phyloP scores from a whole-genome alignment of 345 rosid genomes.

The Reutealis trisperma region DNA sequence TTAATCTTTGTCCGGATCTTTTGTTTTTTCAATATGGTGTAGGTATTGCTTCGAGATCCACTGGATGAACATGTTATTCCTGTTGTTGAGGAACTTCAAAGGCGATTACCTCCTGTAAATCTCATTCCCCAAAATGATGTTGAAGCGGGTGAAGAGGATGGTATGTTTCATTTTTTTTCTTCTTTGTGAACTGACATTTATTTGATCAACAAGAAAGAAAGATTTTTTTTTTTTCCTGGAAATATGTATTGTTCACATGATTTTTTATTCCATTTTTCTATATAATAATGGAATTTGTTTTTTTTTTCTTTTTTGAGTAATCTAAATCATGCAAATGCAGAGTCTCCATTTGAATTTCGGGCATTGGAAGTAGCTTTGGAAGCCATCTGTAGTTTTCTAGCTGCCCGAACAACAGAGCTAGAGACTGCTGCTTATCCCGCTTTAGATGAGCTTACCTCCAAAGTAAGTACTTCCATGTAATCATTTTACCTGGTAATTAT shows the following conservation, averaged over 20 bases:
- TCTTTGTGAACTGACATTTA: neutral
- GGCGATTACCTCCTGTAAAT: conserved; percentile 58
- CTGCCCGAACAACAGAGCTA: conserved; percentile 82
- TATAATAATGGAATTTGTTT: neutral
- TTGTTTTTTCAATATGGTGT: neutral
- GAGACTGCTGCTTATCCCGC: conserved; percentile 97
- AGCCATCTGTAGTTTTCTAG: conserved; percentile 91
- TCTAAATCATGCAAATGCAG: conserved; percentile 43
- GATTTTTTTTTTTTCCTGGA: neutral
- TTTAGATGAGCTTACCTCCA: conserved; percentile 90
- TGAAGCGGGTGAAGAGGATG: conserved; percentile 89
- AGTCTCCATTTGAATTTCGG: conserved; percentile 71
- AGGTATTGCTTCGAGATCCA: conserved; percentile 94
- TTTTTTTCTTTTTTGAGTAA: conserved; percentile 10
- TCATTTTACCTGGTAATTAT: neutral
- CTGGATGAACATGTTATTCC: conserved; percentile 78
- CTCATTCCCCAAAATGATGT: conserved; percentile 44
- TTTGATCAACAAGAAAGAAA: neutral
- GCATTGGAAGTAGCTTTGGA: conserved; percentile 94
- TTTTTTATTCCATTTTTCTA: neutral
- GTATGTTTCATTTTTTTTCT: conserved; percentile 38
- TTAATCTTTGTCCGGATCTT: neutral
- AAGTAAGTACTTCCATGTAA: conserved; percentile 40
- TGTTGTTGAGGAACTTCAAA: conserved; percentile 84
- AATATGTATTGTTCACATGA: neutral